phyloP scores from a whole-genome alignment of 768 basidiomycete species.

The Panaeolus cyanescens region DNA sequence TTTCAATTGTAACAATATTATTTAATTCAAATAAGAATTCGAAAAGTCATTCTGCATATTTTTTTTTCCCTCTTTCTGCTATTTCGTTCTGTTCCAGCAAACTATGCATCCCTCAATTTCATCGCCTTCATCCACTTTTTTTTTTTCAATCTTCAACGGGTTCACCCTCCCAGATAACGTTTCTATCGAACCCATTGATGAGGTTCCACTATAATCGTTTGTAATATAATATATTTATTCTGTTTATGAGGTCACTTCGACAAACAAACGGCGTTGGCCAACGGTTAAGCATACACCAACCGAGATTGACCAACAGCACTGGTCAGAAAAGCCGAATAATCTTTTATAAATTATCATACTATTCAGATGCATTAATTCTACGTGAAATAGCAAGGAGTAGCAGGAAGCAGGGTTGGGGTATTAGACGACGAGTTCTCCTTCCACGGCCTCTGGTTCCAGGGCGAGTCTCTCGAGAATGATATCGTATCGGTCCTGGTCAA shows the following conservation, averaged over 20 bases:
- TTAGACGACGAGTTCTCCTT: conserved; percentile 86
- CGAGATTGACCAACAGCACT: neutral
- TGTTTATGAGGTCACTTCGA: too few relatives aligned
- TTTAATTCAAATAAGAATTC: neutral
- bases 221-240: too few relatives aligned
- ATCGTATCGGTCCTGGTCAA: conserved; percentile 73
- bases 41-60: neutral
- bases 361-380: neutral
- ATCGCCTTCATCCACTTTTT: neutral
- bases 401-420: neutral
- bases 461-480: conserved; percentile 70
- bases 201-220: too few relatives aligned
- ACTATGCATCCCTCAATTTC: neutral
- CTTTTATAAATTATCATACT: neutral
- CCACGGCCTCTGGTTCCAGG: conserved; percentile 77
- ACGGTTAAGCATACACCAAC: neutral
- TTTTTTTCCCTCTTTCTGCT: neutral
- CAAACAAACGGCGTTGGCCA: too few relatives aligned
- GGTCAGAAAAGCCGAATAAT: neutral
- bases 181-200: too few relatives aligned
- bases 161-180: neutral
- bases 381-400: neutral
- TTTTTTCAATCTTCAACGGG: neutral
- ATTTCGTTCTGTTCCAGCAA: neutral
- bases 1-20: neutral